These are phyloP conservation scores for Podaxis sp. DNA, from an alignment of 768 basidiomycete species.

Conservation along the genomic window DNA sequence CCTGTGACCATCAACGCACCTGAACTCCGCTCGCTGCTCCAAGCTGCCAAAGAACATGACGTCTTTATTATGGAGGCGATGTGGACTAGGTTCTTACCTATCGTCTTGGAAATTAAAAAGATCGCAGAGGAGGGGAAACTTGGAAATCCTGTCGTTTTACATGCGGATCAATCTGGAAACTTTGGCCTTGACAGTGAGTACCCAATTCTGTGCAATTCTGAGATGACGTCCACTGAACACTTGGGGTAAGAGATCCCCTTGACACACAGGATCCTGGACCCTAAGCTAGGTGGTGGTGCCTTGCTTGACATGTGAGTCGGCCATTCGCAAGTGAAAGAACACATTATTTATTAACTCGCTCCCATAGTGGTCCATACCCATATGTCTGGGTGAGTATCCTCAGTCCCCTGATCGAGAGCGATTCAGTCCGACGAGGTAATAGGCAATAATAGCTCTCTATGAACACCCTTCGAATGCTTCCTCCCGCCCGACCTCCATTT, in stretches of 20 bases:
- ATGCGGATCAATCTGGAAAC: conserved; percentile 74
- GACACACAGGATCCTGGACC: conserved; percentile 76
- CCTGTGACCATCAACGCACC: conserved; percentile 76
- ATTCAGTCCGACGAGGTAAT: neutral
- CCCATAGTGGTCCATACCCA: conserved; percentile 71
- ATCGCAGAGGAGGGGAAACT: conserved; percentile 59
- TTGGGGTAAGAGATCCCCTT: conserved; percentile 50
- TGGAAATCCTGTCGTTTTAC: conserved; percentile 61
- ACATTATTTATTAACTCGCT: neutral
- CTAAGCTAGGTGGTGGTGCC: conserved; percentile 76
- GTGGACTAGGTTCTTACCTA: conserved; percentile 83
- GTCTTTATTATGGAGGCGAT: conserved; percentile 92
- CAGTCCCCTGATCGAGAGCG: neutral
- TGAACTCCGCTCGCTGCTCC: conserved; percentile 70
- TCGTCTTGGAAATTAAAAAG: conserved; percentile 58
- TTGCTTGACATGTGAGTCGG: conserved; percentile 72
- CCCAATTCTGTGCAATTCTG: neutral
- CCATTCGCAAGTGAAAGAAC: neutral
- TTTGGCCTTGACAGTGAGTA: conserved; percentile 61
- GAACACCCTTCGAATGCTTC: conserved; percentile 73
- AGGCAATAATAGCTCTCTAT: conserved; percentile 77
- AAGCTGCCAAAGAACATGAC: conserved; percentile 69
- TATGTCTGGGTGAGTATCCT: conserved; percentile 60
- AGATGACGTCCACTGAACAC: neutral
- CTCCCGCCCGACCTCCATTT: conserved; percentile 51